Evolutionary conservation across 805 yeast species (phyloP).

Genomic region (Ogataea paraovalis): DNA sequence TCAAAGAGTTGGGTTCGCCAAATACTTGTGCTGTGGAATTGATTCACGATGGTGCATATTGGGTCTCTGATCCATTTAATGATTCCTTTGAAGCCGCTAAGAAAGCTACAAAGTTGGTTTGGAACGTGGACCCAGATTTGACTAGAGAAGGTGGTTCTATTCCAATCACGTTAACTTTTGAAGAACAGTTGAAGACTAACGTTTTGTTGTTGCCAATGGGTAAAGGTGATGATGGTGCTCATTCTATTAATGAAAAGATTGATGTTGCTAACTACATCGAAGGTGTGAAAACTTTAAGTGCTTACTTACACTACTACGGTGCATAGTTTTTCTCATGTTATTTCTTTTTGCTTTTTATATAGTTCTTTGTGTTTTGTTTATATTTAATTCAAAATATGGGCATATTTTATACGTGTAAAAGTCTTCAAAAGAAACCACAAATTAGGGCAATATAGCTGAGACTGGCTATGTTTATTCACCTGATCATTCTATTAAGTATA

Average conservation of each 20-base stretch:
- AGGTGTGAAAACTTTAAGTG: constrained; percentile 91
- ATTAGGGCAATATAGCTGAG: too few relatives aligned
- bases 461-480: too few relatives aligned
- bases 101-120: constrained; percentile 89
- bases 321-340: constrained; percentile 11
- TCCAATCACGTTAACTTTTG: constrained; percentile 94
- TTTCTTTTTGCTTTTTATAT: too few relatives aligned
- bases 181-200: constrained; percentile 76
- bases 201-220: constrained; percentile 96
- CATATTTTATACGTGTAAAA: too few relatives aligned
- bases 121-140: constrained; percentile 93
- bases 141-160: constrained; percentile 99
- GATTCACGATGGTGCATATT: constrained; percentile 92
- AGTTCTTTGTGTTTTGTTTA: too few relatives aligned
- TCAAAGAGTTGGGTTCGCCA: constrained; percentile 68
- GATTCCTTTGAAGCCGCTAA: constrained; percentile 91
- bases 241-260: constrained; percentile 93
- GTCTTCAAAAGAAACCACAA: too few relatives aligned
- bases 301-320: constrained; percentile 84
- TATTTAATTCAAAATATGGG: too few relatives aligned
- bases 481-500: too few relatives aligned
- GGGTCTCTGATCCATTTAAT: constrained; percentile 94
- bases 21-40: constrained; percentile 70
- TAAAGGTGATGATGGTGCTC: constrained; percentile 99
- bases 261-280: constrained; percentile 84